Conservation (phyloP, 2,329 filamentous ascomycete genomes). For the Epichloe aotearoae region DNA sequence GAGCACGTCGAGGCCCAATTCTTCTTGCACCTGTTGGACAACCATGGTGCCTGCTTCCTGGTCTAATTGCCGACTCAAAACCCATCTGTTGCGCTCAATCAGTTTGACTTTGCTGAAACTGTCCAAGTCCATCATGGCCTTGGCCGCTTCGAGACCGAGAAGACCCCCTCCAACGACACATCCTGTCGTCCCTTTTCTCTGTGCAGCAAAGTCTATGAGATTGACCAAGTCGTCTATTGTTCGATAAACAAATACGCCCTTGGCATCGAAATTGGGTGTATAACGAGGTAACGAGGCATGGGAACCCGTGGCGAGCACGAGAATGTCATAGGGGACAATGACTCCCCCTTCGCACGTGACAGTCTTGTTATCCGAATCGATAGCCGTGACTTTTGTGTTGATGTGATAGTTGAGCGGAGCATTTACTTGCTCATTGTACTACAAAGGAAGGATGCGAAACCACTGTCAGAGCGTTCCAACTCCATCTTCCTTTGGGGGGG, state of each 20-base stretch:
- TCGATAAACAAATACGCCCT: constrained; percentile 79
- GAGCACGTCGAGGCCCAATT: constrained; percentile 68
- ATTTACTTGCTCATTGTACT: constrained; percentile 55
- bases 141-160: constrained; percentile 76
- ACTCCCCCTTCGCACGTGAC: constrained; percentile 60
- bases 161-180: constrained; percentile 75
- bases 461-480: neutral
- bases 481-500: neutral
- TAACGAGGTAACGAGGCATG: constrained; percentile 61
- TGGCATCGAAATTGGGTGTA: constrained; percentile 65
- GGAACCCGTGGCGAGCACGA: constrained; percentile 77
- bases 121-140: constrained; percentile 79
- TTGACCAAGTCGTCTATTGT: constrained; percentile 70
- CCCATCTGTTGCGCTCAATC: constrained; percentile 73
- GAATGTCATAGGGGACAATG: constrained; percentile 60
- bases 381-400: constrained; percentile 56
- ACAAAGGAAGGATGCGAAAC: neutral
- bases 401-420: constrained; percentile 61
- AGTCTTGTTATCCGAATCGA: constrained; percentile 48
- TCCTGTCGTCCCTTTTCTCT: constrained; percentile 53
- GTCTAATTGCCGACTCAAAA: constrained; percentile 72
- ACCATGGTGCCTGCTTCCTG: constrained; percentile 70
- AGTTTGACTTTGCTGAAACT: constrained; percentile 62
- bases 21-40: constrained; percentile 62
- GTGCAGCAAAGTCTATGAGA: constrained; percentile 59